Evolutionary conservation across 371 early-diverging fungal genomes (phyloP), one percentile per base, ranked within the genome.

Genomic region (Mucor ambiguus): DNA sequence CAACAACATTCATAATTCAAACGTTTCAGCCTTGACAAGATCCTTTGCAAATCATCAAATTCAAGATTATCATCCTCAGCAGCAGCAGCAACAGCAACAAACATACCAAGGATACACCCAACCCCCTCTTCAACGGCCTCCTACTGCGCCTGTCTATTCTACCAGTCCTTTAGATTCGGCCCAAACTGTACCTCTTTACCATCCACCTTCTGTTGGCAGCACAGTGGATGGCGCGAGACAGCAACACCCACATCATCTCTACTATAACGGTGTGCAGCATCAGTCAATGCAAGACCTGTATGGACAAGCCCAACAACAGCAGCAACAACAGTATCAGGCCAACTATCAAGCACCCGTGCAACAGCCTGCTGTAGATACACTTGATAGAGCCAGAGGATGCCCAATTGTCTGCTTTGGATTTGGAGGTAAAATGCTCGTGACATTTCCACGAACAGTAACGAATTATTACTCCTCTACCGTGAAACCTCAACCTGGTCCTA

Each of bases 391-490:
- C 22, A 78, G 85, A 10, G 91, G 93, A 6, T 87, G 89, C 61
- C 92, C 94, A 5, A 61, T 97, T 22, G 85, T 92, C 6, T 73
- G 86, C 0, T 95, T 95, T 77, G 95, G 96, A 18, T 93, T 95
- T 81, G 95, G 95, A 58, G 97, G 97, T 35, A 87, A 88, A 68
- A 78, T 96, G 30, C 76, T 93, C 52, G 79, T 87, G 18, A 90
- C 90, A 70, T 86, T 89, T 68, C 95, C 95, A 26, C 89, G 81
- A 32, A 80, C 84, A 6, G 89, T 90, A 6, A 90, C 72, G 6
- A 55, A 72, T 52, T 72, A 72, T 11, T 71, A 67, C 41, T 67
- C 72, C 9, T 79, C 83, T 43, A 77, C 82, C 55, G 80, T 80
- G 33, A 90, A 86, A 67, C 73, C 75, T 35, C 83, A 84, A 63